These are phyloP conservation scores for Phytophthora sp. DNA, from an alignment of 352 stramenopile genomes.

Conservation along the genomic window DNA sequence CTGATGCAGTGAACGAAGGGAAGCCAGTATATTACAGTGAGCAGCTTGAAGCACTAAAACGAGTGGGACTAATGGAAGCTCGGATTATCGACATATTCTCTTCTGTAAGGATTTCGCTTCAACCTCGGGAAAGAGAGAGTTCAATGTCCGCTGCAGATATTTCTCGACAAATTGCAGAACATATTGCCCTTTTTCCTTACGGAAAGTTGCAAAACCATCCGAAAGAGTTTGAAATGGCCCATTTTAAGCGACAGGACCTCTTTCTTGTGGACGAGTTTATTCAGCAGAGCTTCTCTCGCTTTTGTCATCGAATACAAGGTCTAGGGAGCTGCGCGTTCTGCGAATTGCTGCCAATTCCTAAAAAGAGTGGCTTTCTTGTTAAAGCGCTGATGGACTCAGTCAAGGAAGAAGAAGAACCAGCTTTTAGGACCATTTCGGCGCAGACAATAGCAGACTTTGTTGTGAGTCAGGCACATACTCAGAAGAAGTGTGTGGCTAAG, in stretches of 20 bases:
- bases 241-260: slow-evolving; percentile 84
- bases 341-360: slow-evolving; percentile 54
- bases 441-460: slow-evolving; percentile 65
- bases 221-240: slow-evolving; percentile 62
- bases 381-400: slow-evolving; percentile 82
- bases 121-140: slow-evolving; percentile 5
- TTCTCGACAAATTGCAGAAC: slow-evolving; percentile 73
- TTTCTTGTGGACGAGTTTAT: slow-evolving; percentile 80
- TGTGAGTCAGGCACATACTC: slow-evolving; percentile 44
- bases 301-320: slow-evolving; percentile 66
- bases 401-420: slow-evolving; percentile 61
- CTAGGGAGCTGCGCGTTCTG: slow-evolving; percentile 68
- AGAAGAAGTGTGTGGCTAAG: slow-evolving; percentile 80
- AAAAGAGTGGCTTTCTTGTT: slow-evolving; percentile 81
- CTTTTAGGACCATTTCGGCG: slow-evolving; percentile 55
- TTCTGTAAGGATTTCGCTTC: slow-evolving; percentile 35
- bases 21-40: slow-evolving; percentile 53
- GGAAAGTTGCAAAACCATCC: slow-evolving; percentile 35
- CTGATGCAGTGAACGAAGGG: slow-evolving; percentile 1
- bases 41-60: slow-evolving; percentile 52
- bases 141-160: slow-evolving; percentile 41
- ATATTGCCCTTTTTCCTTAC: slow-evolving; percentile 60
- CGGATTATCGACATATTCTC: slow-evolving; percentile 59
- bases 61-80: slow-evolving; percentile 60
- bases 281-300: slow-evolving; percentile 54